These are phyloP conservation scores for Conticribra weissflogii DNA, from an alignment of 108 stramenopile genomes.

Conservation along the genomic window DNA sequence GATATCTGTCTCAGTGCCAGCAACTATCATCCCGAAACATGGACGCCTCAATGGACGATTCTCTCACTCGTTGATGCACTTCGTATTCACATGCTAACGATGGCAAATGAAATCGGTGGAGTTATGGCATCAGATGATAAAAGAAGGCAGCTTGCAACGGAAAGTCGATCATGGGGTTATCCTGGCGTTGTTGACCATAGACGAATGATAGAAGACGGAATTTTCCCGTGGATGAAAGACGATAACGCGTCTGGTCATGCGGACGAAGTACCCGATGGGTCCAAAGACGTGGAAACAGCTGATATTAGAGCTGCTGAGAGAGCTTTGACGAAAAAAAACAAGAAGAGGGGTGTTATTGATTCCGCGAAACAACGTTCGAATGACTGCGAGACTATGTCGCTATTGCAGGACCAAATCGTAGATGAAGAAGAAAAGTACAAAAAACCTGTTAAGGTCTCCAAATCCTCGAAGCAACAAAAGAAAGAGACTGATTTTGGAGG, in stretches of 20 bases:
- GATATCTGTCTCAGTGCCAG: constrained; percentile 90
- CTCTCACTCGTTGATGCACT: constrained; percentile 71
- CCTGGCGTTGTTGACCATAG: constrained; percentile 50
- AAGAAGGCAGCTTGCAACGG: constrained; percentile 45
- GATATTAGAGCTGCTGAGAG: background rate
- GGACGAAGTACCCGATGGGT: constrained; percentile 1
- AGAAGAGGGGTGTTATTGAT: no score
- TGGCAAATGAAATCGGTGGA: constrained; percentile 84
- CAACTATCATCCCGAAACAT: constrained; percentile 88
- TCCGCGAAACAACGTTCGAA: no score
- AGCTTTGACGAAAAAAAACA: background rate
- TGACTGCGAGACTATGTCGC: no score
- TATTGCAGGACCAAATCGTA: no score
- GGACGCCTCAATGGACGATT: constrained; percentile 88
- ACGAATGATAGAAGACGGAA: constrained; percentile 43
- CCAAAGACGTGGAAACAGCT: background rate
- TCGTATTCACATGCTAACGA: constrained; percentile 82
- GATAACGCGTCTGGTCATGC: background rate
- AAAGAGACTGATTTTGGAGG: background rate
- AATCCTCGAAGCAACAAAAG: background rate
- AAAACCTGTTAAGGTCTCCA: background rate
- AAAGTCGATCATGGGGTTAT: constrained; percentile 61
- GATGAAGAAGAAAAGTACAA: background rate
- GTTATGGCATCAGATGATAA: constrained; percentile 49
- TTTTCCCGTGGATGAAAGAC: constrained; percentile 25